A percentile compares a stretch with the other conserved stretches of the same genome.
Evolutionary conservation across 2,329 filamentous ascomycete genomes (phyloP).

Genomic region (Colletotrichum somersetense): DNA sequence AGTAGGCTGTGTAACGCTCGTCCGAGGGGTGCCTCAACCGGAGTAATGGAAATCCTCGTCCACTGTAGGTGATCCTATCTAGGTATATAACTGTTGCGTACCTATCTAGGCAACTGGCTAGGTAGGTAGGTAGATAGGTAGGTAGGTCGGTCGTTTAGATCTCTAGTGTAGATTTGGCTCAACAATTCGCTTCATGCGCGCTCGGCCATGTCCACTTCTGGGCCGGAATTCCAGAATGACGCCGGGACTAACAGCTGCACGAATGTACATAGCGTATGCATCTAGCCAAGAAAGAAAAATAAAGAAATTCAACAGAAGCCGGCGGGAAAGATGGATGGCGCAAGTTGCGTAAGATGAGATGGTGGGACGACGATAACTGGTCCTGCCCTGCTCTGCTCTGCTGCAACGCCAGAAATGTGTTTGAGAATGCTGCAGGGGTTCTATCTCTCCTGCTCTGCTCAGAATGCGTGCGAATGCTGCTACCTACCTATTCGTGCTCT

Average conservation of each 20-base stretch:
- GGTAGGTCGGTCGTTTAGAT: no score
- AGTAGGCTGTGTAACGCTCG: conserved; percentile 6
- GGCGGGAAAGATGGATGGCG: background rate
- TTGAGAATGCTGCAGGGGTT: conserved; percentile 46
- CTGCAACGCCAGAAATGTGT: conserved; percentile 42
- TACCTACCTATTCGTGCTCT: no score
- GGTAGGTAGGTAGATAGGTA: no score
- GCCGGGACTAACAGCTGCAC: no score
- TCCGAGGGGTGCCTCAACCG: background rate
- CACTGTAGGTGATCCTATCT: background rate
- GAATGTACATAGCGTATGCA: no score
- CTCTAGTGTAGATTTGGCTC: background rate
- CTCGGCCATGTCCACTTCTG: background rate
- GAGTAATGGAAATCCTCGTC: no score
- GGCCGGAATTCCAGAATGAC: background rate
- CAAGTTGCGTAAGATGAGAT: conserved; percentile 31
- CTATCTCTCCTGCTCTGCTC: conserved; percentile 35
- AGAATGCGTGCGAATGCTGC: background rate
- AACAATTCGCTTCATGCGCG: background rate
- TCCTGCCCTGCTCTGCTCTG: conserved; percentile 25
- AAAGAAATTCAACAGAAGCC: conserved; percentile 3
- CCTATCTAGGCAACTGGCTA: no score
- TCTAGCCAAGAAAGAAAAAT: background rate
- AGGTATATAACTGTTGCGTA: no score
- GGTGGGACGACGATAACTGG: conserved; percentile 38